A percentile compares a stretch with the other conserved stretches of the same genome.
Conservation (phyloP, 2,329 filamentous ascomycete species). For the Pezicula carpinea region DNA sequence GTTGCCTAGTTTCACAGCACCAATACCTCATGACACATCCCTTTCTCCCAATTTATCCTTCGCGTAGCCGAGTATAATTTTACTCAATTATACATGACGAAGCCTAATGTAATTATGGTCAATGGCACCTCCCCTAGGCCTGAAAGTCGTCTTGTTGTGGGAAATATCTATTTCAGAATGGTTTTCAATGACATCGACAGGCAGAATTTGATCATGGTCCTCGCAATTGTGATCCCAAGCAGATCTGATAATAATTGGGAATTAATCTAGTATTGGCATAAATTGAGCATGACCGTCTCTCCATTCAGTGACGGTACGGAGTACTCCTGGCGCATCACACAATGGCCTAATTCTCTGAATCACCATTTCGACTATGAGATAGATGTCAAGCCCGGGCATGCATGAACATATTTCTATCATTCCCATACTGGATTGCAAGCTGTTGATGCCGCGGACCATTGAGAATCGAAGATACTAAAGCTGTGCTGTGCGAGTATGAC, state of each 20-base stretch:
- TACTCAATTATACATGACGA: conserved; percentile 30
- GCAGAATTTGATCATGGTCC: conserved; percentile 45
- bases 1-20: conserved; percentile 6
- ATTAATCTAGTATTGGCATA: conserved; percentile 44
- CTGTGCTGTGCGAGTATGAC: conserved; percentile 51
- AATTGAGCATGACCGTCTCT: conserved; percentile 39
- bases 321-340: conserved; percentile 22
- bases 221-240: no score
- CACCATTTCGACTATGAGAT: conserved; percentile 52
- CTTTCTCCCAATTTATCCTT: conserved; percentile 34
- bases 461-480: conserved; percentile 35
- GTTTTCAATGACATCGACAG: conserved; percentile 46
- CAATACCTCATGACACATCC: conserved; percentile 3
- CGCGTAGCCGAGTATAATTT: conserved; percentile 32
- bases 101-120: conserved; percentile 34
- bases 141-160: conserved; percentile 34
- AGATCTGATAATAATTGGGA: no score
- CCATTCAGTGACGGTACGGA: conserved; percentile 34
- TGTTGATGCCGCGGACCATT: conserved; percentile 41
- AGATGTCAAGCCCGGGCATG: conserved; percentile 34
- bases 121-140: conserved; percentile 46
- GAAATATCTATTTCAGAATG: conserved; percentile 41
- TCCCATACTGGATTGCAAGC: conserved; percentile 50
- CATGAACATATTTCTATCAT: conserved; percentile 53
- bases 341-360: conserved; percentile 47